phyloP scores from a whole-genome alignment of 2,329 filamentous ascomycete genomes.

The Ophiocordyceps camponoti-saundersi region DNA sequence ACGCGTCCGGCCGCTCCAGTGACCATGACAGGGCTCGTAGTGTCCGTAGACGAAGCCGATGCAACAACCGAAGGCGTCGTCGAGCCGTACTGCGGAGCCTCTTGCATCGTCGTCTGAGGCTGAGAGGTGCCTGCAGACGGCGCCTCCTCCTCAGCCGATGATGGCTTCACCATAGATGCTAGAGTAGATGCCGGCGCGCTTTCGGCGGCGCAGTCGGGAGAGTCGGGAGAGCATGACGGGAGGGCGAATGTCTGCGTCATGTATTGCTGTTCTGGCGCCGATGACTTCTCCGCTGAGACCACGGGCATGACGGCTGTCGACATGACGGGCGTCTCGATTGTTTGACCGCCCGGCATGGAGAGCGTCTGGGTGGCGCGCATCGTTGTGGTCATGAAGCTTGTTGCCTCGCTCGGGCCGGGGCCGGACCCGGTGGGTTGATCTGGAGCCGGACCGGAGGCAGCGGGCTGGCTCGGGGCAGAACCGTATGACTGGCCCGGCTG shows the following conservation, averaged over 20 bases:
- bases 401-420: no score
- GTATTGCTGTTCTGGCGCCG: constrained; percentile 8
- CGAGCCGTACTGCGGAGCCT: background rate
- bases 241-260: constrained; percentile 16
- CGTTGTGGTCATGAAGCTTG: no score
- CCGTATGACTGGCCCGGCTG: no score
- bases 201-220: constrained; percentile 14
- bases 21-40: constrained; percentile 6
- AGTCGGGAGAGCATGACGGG: constrained; percentile 12
- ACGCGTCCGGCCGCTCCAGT: constrained; percentile 16
- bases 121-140: background rate
- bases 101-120: background rate
- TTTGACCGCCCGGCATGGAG: no score
- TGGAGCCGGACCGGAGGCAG: background rate
- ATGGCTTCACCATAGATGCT: constrained; percentile 5
- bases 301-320: no score
- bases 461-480: no score
- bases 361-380: no score
- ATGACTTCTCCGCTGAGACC: background rate
- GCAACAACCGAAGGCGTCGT: constrained; percentile 1
- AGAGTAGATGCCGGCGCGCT: constrained; percentile 9
- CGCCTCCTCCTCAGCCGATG: background rate
- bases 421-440: background rate
- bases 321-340: no score
- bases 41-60: background rate